Evolutionary conservation across 768 basidiomycete species (phyloP), one percentile per base, ranked within the genome.

Genomic region (Mycena floridula): DNA sequence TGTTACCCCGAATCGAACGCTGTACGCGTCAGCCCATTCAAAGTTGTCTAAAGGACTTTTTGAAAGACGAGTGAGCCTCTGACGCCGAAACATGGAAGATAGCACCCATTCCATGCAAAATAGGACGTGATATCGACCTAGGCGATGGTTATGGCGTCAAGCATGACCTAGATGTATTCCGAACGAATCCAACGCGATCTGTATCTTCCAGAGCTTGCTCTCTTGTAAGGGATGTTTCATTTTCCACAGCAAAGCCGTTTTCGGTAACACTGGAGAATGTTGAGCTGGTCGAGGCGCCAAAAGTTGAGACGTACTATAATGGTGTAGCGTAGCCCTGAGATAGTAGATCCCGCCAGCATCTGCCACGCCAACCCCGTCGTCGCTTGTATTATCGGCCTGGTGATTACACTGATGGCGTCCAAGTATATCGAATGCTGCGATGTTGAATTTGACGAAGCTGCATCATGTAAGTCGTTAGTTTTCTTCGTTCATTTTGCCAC

Each of bases 21-120:
- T 57, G 51, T 82, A 82, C 20, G 82, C 80, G 46, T 85, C 82
- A n/a, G 81, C 79, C 81, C 83, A 83, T 62, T 85, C 82, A 50
- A 85, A 83, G 61, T 84, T 84, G 54, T 84, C 82, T 37, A 85
- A 57, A 54, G 85, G 69, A 65, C 78, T 78, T 80, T 9, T 21
- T 20, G 28, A 23, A 25, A 18, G 35, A 7, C 24, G 42, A 55
- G 39, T 16, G 28, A 16, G 28, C 30, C 40, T 27, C 42, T 44
- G n/a, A 46, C 25, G 20, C 3, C 35, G 18, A n/a, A 18, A 23
- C 13, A 39, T 16, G n/a, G 38, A 39, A 12, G 25, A 1, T 21
- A 36, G 20, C 38, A 40, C 78, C 37, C 49, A 80, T 79, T 82
- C 81, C 82, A 83, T 1, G 80, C 74, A 64, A 84, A 83, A 58